A percentile compares a stretch with the other conserved stretches of the same genome.
These are phyloP conservation scores for Dissoconium aciculare DNA, from an alignment of 2,329 filamentous ascomycete genomes.

Conservation along the genomic window DNA sequence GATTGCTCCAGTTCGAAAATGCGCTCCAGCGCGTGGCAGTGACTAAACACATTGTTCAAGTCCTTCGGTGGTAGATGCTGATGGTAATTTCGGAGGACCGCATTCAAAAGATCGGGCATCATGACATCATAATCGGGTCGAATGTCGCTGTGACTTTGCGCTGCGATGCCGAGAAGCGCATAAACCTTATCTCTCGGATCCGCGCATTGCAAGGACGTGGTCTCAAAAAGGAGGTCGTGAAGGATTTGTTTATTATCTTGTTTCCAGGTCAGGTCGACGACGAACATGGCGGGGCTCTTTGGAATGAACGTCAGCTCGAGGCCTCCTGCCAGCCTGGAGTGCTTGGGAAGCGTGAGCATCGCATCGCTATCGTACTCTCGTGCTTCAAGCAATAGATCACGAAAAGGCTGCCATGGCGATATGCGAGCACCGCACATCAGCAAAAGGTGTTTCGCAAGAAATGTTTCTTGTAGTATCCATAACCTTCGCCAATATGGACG, in stretches of 20 bases:
- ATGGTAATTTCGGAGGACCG: slow-evolving; percentile 2
- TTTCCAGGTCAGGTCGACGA: no score
- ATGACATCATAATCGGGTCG: slow-evolving; percentile 2
- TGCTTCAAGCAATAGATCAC: neutral
- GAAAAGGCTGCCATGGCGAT: neutral
- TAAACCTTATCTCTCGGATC: slow-evolving; percentile 5
- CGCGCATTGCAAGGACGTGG: slow-evolving; percentile 2
- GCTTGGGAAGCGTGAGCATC: no score
- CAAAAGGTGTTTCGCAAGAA: slow-evolving; percentile 1
- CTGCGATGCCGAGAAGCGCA: slow-evolving; percentile 3
- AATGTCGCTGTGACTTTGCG: neutral
- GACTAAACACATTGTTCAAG: no score
- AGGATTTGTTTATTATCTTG: neutral
- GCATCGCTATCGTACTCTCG: no score
- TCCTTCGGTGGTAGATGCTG: no score
- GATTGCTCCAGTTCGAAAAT: no score
- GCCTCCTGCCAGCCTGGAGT: no score
- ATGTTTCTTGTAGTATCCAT: slow-evolving; percentile 6
- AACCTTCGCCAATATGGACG: slow-evolving; percentile 5
- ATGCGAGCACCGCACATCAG: slow-evolving; percentile 3
- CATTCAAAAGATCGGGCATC: slow-evolving; percentile 1
- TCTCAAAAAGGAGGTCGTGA: neutral
- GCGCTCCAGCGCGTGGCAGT: no score
- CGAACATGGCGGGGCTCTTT: slow-evolving; percentile 2
- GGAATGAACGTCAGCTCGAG: neutral